phyloP scores from a whole-genome alignment of 2,329 filamentous ascomycete species.

The Dactylellina haptotyla region DNA sequence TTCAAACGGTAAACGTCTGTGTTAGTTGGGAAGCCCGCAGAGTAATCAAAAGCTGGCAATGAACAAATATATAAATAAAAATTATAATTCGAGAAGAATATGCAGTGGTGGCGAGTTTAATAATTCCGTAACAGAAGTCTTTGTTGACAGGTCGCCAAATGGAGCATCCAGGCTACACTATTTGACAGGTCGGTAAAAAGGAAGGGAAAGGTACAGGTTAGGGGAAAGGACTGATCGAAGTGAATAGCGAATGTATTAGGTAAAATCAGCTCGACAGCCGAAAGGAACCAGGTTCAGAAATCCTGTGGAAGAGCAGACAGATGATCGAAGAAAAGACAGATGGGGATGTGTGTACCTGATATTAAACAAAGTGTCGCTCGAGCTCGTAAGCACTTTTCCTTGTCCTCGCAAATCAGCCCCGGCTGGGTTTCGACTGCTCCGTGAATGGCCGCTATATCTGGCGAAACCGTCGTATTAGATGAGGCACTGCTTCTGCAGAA shows the following conservation, averaged over 20 bases:
- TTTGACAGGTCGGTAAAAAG: conserved; percentile 5
- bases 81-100: conserved; percentile 13
- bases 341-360: conserved; percentile 32
- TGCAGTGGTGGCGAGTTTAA: conserved; percentile 11
- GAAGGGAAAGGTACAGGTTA: not conserved
- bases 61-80: conserved; percentile 13
- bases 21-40: conserved; percentile 34
- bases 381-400: not conserved
- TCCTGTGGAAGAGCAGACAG: conserved; percentile 13
- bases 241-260: conserved; percentile 16
- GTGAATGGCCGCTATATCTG: conserved; percentile 33
- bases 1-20: conserved; percentile 44
- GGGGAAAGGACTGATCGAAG: not conserved
- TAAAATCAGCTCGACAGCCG: not conserved
- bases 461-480: conserved; percentile 31
- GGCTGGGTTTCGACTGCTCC: conserved; percentile 39
- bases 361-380: conserved; percentile 28
- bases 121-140: conserved; percentile 18
- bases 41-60: conserved; percentile 29
- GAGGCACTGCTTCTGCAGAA: conserved; percentile 43
- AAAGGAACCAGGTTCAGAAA: conserved; percentile 25
- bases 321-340: conserved; percentile 6
- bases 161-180: conserved; percentile 11
- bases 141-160: conserved; percentile 5
- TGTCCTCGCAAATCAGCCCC: conserved; percentile 21